Conservation (phyloP, 176 grass and related monocot species). For the Cenchrus americanus region DNA sequence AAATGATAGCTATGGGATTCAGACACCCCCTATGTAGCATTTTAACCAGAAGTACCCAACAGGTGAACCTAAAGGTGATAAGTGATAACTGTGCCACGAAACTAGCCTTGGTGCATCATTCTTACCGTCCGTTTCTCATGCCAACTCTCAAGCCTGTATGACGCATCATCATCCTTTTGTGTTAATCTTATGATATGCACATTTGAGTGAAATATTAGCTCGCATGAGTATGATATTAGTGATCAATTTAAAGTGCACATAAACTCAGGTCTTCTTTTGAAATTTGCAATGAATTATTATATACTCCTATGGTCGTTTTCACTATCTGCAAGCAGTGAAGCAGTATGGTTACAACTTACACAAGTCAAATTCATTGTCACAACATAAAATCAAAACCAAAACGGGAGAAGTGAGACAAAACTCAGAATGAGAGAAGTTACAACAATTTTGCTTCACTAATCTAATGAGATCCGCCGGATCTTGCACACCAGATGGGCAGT, state of each 20-base stretch:
- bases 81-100: no score
- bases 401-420: not conserved
- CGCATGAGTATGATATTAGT: no score
- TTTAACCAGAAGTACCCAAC: no score
- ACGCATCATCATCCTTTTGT: not conserved
- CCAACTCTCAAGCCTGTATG: not conserved
- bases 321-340: slow-evolving; percentile 7
- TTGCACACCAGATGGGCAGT: slow-evolving; percentile 88
- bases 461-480: slow-evolving; percentile 81
- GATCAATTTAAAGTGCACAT: not conserved
- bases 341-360: slow-evolving; percentile 29
- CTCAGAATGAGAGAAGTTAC: not conserved
- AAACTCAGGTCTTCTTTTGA: not conserved
- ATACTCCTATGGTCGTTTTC: not conserved
- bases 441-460: slow-evolving; percentile 37
- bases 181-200: not conserved
- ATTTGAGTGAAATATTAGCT: not conserved
- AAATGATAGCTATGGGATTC: no score
- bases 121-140: no score
- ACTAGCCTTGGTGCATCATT: no score
- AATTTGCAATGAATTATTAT: not conserved
- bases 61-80: no score
- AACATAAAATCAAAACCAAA: not conserved
- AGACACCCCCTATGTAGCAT: no score
- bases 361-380: slow-evolving; percentile 18